Evolutionary conservation across 768 basidiomycete species (phyloP).

Genomic region (Podaxis carcinomalis): DNA sequence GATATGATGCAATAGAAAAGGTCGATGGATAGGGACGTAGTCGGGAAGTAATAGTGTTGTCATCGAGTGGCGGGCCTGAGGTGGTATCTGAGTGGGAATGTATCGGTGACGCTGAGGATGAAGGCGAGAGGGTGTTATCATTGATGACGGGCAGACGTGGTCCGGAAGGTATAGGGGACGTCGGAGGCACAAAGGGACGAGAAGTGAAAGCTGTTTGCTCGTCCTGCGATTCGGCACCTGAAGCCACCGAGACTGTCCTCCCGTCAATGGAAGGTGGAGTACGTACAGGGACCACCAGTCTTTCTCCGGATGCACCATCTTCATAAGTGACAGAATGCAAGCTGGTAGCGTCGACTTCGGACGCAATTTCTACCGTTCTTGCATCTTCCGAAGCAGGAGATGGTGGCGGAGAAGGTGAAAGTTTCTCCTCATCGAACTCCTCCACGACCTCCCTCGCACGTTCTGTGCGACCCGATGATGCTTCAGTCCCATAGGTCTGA

Average conservation of each 20-base stretch:
- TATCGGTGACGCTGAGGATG: neutral
- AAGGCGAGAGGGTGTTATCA: neutral
- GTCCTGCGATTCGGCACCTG: neutral
- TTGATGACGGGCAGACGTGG: neutral
- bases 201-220: neutral
- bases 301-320: slow-evolving; percentile 5
- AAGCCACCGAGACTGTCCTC: neutral
- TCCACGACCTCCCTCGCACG: slow-evolving; percentile 18
- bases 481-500: slow-evolving; percentile 19
- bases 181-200: neutral
- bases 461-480: slow-evolving; percentile 15
- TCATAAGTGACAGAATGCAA: neutral
- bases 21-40: neutral
- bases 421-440: slow-evolving; percentile 15
- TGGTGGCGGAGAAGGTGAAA: slow-evolving; percentile 19
- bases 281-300: neutral
- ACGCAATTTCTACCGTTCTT: slow-evolving; percentile 33
- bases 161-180: neutral
- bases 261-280: slow-evolving; percentile 3
- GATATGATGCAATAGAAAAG: slow-evolving; percentile 5
- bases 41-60: slow-evolving; percentile 1
- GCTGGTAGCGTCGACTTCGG: slow-evolving; percentile 19
- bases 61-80: slow-evolving; percentile 1
- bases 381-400: slow-evolving; percentile 31
- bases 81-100: neutral